Evolutionary conservation across 306 rosid species (phyloP).

Genomic region (Cicer judaicum): DNA sequence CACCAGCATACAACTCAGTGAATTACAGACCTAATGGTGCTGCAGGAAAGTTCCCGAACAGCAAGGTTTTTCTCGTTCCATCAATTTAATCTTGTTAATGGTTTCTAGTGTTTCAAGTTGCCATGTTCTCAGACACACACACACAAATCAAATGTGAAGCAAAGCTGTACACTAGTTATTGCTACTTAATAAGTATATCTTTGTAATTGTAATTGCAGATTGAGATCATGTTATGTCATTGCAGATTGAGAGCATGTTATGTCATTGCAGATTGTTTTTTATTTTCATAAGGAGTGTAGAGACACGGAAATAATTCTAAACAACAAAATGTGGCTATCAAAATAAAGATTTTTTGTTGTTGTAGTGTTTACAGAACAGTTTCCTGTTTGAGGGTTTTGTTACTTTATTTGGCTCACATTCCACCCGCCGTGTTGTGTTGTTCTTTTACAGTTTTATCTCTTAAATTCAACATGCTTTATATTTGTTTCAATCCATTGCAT

Average conservation of each 20-base stretch:
- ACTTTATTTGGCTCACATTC: not conserved
- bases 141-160: conserved; percentile 22
- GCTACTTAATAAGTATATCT: conserved; percentile 27
- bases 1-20: conserved; percentile 67
- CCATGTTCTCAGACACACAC: not conserved
- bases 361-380: conserved; percentile 5
- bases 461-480: not conserved
- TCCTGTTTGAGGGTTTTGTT: conserved; percentile 25
- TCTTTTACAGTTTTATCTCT: not conserved
- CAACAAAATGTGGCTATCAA: conserved; percentile 7
- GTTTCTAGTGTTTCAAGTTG: conserved; percentile 40
- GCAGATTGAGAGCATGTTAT: no score
- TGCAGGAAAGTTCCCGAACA: conserved; percentile 77
- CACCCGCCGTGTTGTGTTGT: not conserved
- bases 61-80: conserved; percentile 69
- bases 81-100: conserved; percentile 36
- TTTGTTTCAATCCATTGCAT: conserved; percentile 36
- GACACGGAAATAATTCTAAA: not conserved
- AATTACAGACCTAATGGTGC: conserved; percentile 74
- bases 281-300: not conserved
- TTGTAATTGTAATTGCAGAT: conserved; percentile 22
- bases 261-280: not conserved
- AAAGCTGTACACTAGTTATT: conserved; percentile 12
- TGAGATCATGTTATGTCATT: no score
- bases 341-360: not conserved